Evolutionary conservation across 169 alveolate genomes (phyloP).

Genomic region (Eimeria maxima): DNA sequence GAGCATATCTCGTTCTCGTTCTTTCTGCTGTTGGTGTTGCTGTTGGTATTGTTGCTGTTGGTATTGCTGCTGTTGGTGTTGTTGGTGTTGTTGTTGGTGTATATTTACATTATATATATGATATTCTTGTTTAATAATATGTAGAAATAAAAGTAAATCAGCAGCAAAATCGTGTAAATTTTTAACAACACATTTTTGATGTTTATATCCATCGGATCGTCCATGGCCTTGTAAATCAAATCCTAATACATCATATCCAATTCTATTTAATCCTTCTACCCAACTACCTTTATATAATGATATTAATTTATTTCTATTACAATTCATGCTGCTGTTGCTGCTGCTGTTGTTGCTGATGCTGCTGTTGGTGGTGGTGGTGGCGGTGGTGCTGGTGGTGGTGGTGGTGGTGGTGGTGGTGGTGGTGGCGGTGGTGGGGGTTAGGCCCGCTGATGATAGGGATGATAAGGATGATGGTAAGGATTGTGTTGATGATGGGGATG

Average conservation of each 20-base stretch:
- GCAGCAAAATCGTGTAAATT: constrained; percentile 64
- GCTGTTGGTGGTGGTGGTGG: not conserved
- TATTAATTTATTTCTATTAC: not conserved
- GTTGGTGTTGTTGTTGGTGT: no score
- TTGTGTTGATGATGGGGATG: not conserved
- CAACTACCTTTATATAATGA: constrained; percentile 33
- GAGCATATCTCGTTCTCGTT: no score
- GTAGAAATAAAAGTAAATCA: no score
- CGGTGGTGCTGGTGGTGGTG: not conserved
- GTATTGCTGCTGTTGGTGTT: no score
- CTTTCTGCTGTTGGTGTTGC: no score
- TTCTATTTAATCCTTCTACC: constrained; percentile 64
- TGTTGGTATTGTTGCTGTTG: no score
- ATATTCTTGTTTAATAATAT: no score
- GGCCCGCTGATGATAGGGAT: no score
- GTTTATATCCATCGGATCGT: constrained; percentile 42
- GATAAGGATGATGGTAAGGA: not conserved
- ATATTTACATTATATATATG: no score
- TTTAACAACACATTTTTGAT: constrained; percentile 42
- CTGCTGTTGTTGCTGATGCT: not conserved
- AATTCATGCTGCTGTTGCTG: not conserved
- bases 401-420: not conserved
- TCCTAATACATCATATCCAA: constrained; percentile 75
- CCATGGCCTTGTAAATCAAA: constrained; percentile 84
- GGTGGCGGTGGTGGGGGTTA: not conserved